Conservation (phyloP, 139 green algal species). For the Pleodorina starrii region DNA sequence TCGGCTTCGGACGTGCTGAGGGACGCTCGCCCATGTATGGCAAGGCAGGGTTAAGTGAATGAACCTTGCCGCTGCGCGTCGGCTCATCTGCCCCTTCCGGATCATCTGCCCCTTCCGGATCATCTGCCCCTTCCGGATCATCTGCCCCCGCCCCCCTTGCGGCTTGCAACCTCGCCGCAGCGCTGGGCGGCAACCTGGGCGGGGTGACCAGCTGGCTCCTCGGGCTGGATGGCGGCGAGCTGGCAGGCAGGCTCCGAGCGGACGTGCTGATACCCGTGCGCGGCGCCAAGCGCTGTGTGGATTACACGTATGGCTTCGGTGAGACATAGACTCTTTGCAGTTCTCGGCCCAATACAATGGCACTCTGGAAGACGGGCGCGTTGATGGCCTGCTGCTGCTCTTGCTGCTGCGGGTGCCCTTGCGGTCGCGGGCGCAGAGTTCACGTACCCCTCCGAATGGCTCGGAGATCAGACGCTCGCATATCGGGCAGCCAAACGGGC, state of each 20-base stretch:
- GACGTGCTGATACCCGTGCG: conserved; percentile 88
- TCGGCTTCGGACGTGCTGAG: too few relatives aligned
- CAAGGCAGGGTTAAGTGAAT: background rate
- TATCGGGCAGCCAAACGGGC: conserved; percentile 76
- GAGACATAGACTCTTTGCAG: too few relatives aligned
- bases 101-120: background rate
- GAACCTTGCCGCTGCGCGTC: background rate
- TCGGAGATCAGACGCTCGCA: conserved; percentile 90
- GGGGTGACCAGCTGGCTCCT: conserved; percentile 85
- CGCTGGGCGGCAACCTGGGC: conserved; percentile 89
- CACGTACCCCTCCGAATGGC: conserved; percentile 85
- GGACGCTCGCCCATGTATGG: too few relatives aligned
- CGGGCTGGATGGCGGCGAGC: conserved; percentile 70
- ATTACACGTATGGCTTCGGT: conserved; percentile 81
- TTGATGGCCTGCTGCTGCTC: too few relatives aligned
- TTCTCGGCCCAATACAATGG: too few relatives aligned
- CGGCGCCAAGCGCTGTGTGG: conserved; percentile 84
- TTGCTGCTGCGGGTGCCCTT: too few relatives aligned
- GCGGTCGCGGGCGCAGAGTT: conserved; percentile 94
- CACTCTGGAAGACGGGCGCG: too few relatives aligned
- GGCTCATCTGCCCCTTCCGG: background rate
- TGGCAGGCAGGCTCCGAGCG: conserved; percentile 64
- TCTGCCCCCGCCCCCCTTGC: too few relatives aligned
- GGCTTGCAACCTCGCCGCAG: conserved; percentile 59
- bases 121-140: too few relatives aligned